Evolutionary conservation across 2,329 filamentous ascomycete genomes (phyloP).

Genomic region (Cladobotryum protrusum): DNA sequence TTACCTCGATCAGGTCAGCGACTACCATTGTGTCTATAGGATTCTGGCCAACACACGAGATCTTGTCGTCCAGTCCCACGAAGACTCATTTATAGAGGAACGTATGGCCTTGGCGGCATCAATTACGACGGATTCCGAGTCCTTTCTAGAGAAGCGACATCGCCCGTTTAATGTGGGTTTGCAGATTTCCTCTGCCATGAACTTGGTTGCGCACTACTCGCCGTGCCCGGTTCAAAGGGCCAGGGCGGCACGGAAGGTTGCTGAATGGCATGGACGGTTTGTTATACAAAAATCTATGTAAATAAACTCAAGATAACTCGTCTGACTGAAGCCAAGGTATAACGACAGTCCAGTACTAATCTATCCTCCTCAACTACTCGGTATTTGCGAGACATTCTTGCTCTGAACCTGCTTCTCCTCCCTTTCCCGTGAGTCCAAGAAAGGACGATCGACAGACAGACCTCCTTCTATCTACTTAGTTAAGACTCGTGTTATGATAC

Average conservation of each 20-base stretch:
- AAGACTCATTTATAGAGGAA: too few species aligned
- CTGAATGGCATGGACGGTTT: not conserved
- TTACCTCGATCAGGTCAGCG: too few species aligned
- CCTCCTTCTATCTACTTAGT: too few species aligned
- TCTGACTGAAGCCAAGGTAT: too few species aligned
- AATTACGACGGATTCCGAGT: not conserved
- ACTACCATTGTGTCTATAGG: too few species aligned
- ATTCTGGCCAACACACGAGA: too few species aligned
- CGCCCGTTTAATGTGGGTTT: conserved; percentile 1
- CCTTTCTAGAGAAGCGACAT: not conserved
- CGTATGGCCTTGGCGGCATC: not conserved
- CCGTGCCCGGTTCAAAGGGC: not conserved
- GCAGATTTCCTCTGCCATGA: not conserved
- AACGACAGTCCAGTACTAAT: too few species aligned
- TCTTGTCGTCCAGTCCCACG: too few species aligned
- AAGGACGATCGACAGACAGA: not conserved
- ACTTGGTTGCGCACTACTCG: conserved; percentile 2
- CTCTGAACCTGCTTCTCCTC: not conserved
- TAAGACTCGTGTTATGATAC: too few species aligned
- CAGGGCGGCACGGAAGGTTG: not conserved
- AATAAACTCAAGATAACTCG: too few species aligned
- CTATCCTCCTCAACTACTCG: too few species aligned
- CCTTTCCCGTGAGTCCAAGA: not conserved
- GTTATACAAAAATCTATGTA: not conserved
- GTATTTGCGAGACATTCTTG: not conserved